Percentiles rank a stretch among this genome's conserved stretches.
These are phyloP conservation scores for Penicillium angulare DNA, from an alignment of 495 filamentous ascomycete genomes.

Conservation along the genomic window DNA sequence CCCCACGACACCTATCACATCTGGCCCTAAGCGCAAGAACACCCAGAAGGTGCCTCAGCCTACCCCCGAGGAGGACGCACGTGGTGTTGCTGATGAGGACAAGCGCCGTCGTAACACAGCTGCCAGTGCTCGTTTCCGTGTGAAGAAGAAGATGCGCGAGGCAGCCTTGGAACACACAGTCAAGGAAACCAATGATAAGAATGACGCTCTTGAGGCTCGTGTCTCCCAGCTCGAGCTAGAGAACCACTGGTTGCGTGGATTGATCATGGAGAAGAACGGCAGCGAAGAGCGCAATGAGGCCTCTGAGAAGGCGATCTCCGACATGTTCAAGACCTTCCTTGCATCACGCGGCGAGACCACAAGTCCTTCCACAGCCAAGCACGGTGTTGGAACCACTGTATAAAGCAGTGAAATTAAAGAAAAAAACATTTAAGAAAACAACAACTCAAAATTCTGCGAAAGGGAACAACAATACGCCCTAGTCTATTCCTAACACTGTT, in stretches of 20 bases:
- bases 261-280: constrained; percentile 90
- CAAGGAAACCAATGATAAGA: constrained; percentile 87
- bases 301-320: constrained; percentile 43
- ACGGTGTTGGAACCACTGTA: constrained; percentile 36
- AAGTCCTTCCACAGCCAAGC: constrained; percentile 39
- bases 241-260: constrained; percentile 93
- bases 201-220: constrained; percentile 71
- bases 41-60: constrained; percentile 32
- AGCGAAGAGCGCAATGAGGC: constrained; percentile 35
- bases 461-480: constrained; percentile 12
- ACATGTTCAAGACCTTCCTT: constrained; percentile 51
- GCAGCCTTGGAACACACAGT: constrained; percentile 83
- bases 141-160: constrained; percentile 99
- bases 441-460: background rate
- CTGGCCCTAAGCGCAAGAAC: constrained; percentile 41
- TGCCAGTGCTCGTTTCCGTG: constrained; percentile 89
- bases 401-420: constrained; percentile 12
- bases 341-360: constrained; percentile 39
- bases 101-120: constrained; percentile 97
- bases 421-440: constrained; percentile 11
- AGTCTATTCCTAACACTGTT: constrained; percentile 3
- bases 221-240: constrained; percentile 88
- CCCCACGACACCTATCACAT: too few relatives aligned
- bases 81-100: constrained; percentile 88
- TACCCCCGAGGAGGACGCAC: constrained; percentile 50